Evolutionary conservation across 2,329 filamentous ascomycete species (phyloP).

Genomic region (Beauveria australis): DNA sequence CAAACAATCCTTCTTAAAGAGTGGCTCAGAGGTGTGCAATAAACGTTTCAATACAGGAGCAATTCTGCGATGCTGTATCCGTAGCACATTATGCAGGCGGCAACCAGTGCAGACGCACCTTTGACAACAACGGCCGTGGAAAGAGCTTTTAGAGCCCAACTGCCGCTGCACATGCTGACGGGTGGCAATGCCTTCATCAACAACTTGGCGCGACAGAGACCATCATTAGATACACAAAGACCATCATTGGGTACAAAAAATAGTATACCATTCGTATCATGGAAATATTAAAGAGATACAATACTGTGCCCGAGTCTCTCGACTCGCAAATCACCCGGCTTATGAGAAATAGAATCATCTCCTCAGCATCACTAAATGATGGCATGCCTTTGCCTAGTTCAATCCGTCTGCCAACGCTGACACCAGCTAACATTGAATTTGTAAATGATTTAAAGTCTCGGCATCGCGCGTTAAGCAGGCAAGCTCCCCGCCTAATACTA

Average conservation of each 20-base stretch:
- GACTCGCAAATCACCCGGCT: constrained; percentile 1
- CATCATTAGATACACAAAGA: too few species aligned
- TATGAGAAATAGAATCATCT: constrained; percentile 1
- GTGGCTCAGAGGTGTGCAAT: too few species aligned
- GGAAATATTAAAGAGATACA: constrained; percentile 11
- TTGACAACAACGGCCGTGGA: too few species aligned
- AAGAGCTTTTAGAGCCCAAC: too few species aligned
- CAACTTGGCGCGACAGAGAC: too few species aligned
- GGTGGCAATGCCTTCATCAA: not conserved
- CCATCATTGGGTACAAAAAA: not conserved
- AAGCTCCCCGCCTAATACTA: not conserved
- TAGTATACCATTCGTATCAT: constrained; percentile 2
- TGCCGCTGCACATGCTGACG: too few species aligned
- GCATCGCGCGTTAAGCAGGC: not conserved
- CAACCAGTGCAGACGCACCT: too few species aligned
- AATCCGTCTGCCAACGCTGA: not conserved
- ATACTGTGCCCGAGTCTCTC: constrained; percentile 1
- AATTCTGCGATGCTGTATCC: too few species aligned
- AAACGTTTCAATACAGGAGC: too few species aligned
- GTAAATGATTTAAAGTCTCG: not conserved
- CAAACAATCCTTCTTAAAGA: too few species aligned
- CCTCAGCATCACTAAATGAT: not conserved
- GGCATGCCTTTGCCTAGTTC: not conserved
- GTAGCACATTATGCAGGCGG: too few species aligned
- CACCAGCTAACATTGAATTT: not conserved